Evolutionary conservation across 257 asterid species (phyloP), one percentile per base, ranked within the genome.

Genomic region (Nicotiana noctiflora): DNA sequence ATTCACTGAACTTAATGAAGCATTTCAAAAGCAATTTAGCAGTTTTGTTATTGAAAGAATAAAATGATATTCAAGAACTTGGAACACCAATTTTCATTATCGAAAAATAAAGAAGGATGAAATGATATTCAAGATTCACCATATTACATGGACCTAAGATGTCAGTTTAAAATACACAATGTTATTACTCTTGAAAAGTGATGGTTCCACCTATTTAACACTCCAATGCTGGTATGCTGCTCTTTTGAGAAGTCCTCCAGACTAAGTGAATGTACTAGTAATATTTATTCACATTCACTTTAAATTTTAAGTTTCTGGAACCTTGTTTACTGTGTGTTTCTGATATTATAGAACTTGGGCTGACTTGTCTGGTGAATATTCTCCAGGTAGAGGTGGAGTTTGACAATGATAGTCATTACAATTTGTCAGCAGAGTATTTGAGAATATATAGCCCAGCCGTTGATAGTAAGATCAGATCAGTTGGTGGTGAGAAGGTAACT

Each of bases 401-500:
- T 79, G 89, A 86, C 57, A 86, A 95, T 82, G 92, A 89, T 31
- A 77, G 68, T 82, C 55, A 82, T 14, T 90, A 86, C 84, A 82
- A 62, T 84, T 86, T 93, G 52, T 86, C 97, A 14, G 99, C 98
- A 21, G 99, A 93, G 84, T 95, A 89, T 85, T 85, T 93, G 86
- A 89, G 93, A 86, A 81, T 95, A 49, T 86, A 85, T 82, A 93
- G 97, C 85, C 98, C 96, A 2, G 97, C 98, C 37, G 99, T 87
- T 40, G 95, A 92, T 85, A 90, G 96, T 86, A 93, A 91, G 82
- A 88, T 92, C 74, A 87, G 94, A 87, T 88, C 93, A 23, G 88
- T 92, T 52, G 90, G 89, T 70, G 98, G 93, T 68, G 94, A 91
- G 87, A 93, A 92, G 99, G 97, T 95, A 86, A 61, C 67, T 37